Conservation (phyloP, 2,329 filamentous ascomycete species). For the Pseudopyrenochaeta lycopersici region DNA sequence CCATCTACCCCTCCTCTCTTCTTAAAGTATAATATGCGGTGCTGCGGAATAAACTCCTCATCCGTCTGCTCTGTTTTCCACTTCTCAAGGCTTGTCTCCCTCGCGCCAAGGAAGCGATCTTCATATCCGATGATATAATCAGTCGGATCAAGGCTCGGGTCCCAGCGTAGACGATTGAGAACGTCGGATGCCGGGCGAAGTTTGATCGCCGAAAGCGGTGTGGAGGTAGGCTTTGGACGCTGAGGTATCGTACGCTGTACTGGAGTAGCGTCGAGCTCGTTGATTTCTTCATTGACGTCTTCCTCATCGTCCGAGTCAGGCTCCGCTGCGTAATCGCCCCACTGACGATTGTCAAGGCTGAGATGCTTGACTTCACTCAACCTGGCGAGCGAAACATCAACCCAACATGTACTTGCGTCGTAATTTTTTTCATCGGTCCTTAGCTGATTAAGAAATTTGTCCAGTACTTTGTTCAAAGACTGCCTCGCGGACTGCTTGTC, state of each 20-base stretch:
- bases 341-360: slow-evolving; percentile 58
- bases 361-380: slow-evolving; percentile 50
- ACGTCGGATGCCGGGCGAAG: slow-evolving; percentile 54
- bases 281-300: slow-evolving; percentile 26
- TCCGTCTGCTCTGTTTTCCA: slow-evolving; percentile 65
- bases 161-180: slow-evolving; percentile 61
- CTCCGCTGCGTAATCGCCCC: slow-evolving; percentile 59
- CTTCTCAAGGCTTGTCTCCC: slow-evolving; percentile 57
- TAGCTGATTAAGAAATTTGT: slow-evolving; percentile 47
- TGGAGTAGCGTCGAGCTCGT: slow-evolving; percentile 12
- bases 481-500: slow-evolving; percentile 55
- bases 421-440: slow-evolving; percentile 47
- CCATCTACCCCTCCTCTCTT: slow-evolving; percentile 40
- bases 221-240: slow-evolving; percentile 21
- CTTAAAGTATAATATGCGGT: slow-evolving; percentile 62
- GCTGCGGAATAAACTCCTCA: slow-evolving; percentile 66
- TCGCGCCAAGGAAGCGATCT: slow-evolving; percentile 61
- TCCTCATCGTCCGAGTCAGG: slow-evolving; percentile 49
- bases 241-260: slow-evolving; percentile 25
- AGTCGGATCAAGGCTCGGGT: slow-evolving; percentile 53
- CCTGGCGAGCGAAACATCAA: slow-evolving; percentile 44
- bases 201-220: slow-evolving; percentile 37
- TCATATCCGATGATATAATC: slow-evolving; percentile 63
- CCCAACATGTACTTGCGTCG: slow-evolving; percentile 45
- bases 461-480: slow-evolving; percentile 51